Evolutionary conservation across 2,329 filamentous ascomycete species (phyloP).

Genomic region (Cladobotryum mycophilum): DNA sequence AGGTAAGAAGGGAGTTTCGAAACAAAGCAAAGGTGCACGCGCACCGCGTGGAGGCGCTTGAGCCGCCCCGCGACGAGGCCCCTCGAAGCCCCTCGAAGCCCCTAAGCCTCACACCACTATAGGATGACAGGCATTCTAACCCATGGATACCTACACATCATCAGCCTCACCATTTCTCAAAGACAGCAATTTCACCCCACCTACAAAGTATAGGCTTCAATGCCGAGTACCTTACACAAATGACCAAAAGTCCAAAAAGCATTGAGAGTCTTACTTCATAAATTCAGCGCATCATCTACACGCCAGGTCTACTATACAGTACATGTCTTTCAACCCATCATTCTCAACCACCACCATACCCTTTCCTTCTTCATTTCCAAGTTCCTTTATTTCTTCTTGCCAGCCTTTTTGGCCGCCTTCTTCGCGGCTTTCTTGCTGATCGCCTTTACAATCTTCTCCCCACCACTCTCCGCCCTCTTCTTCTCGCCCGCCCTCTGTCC

Average conservation of each 20-base stretch:
- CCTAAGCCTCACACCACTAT: no score
- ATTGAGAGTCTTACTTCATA: no score
- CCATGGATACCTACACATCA: not conserved
- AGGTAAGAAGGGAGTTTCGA: not conserved
- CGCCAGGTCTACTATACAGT: no score
- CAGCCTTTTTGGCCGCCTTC: constrained; percentile 31
- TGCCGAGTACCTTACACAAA: no score
- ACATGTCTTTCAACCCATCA: no score
- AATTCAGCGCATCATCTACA: no score
- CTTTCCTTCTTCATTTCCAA: not conserved
- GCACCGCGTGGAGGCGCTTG: not conserved
- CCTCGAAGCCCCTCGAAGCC: not conserved
- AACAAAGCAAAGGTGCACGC: constrained; percentile 1
- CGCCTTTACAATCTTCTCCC: constrained; percentile 24
- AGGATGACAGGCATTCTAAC: not conserved
- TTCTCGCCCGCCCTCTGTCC: constrained; percentile 34
- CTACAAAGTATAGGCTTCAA: no score
- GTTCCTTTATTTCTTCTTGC: constrained; percentile 30
- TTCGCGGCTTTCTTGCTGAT: constrained; percentile 28
- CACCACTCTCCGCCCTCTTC: constrained; percentile 28
- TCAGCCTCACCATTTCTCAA: not conserved
- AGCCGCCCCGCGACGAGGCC: not conserved
- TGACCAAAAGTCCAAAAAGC: no score
- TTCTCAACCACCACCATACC: not conserved
- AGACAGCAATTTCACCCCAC: no score